Conservation (phyloP, 1,139 yeast genomes). For the Blastobotrys proliferans region DNA sequence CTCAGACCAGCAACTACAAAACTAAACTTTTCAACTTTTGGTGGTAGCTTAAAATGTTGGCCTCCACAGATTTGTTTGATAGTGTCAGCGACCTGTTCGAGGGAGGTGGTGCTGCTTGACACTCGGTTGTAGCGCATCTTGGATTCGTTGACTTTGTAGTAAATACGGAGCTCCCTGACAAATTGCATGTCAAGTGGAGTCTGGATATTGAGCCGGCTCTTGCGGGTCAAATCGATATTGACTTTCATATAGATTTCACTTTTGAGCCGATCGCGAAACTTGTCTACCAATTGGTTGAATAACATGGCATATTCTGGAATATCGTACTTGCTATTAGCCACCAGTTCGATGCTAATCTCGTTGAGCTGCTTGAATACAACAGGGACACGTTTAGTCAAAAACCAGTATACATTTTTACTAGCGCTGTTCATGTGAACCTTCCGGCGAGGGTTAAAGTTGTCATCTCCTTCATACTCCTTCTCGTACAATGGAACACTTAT, state of each 20-base stretch:
- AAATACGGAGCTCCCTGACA: constrained; percentile 6
- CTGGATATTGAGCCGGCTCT: constrained; percentile 1
- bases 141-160: background rate
- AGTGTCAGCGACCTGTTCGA: constrained; percentile 1
- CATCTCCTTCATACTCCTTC: constrained; percentile 1
- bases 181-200: constrained; percentile 3
- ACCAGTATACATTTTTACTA: constrained; percentile 4
- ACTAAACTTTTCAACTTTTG: constrained; percentile 3
- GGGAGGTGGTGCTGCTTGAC: background rate
- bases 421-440: background rate
- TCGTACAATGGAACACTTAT: constrained; percentile 4
- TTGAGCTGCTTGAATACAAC: background rate
- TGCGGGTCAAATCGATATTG: constrained; percentile 5
- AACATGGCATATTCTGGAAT: background rate
- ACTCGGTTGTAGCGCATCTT: background rate
- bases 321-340: constrained; percentile 4
- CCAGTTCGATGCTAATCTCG: constrained; percentile 6
- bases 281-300: constrained; percentile 4
- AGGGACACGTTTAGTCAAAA: constrained; percentile 5
- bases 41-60: background rate
- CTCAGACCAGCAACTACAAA: background rate
- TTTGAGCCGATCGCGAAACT: background rate
- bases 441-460: constrained; percentile 1
- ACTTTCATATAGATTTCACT: background rate
- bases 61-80: constrained; percentile 10